Base-by-base conservation (phyloP, 768 basidiomycete genomes). In the Russula olivacea region DNA sequence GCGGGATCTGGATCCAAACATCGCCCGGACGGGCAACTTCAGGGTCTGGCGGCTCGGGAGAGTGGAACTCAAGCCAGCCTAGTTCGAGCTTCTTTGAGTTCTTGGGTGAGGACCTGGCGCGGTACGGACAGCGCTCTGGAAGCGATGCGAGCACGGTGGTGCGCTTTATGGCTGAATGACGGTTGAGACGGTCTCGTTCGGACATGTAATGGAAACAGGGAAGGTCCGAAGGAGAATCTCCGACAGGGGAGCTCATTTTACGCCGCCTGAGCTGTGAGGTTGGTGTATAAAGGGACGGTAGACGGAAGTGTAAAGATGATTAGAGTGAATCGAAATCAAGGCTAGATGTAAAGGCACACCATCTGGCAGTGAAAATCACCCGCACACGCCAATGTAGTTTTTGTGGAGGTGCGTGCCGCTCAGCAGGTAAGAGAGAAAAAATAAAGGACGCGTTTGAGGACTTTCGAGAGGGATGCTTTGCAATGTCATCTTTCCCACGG, bases 1-100 rank as follows among this genome's bases (percentile, higher is more conserved):
- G 41, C 1, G 63, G 63, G 54, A 59, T 59, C 15, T 64, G 63
- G 41, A 64, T 64, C 63, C 63, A 64, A 6, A 64, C 63, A 53
- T 64, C 63, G 12, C 63, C 63, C 3, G 63, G 63, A 7, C 63
- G 63, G 4, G 63, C 63, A 2, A 64, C 63, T 9, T 64, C 58
- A 0, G 58, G 54, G 50, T 64, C 63, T 11, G 63, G 63, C 1
- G 48, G 58, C n/a, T 64, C 58, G 5, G 63, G 43, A 17, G 58
- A 55, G 21, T 60, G 63, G 40, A 64, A 64, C 23, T 64, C 58
- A 15, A 64, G 58, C 63, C 63, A 64, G 5, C 63, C 63, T 2
- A 64, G 40, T n/a, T 59, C 58, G 40, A 59, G 58, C 28, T 59
- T 59, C 19, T 59, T 59, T 28, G 49, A 4, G 19, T 59, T 59